These are phyloP conservation scores for Elymus sibiricus DNA, from an alignment of 176 grass and related monocot genomes.

Conservation along the genomic window DNA sequence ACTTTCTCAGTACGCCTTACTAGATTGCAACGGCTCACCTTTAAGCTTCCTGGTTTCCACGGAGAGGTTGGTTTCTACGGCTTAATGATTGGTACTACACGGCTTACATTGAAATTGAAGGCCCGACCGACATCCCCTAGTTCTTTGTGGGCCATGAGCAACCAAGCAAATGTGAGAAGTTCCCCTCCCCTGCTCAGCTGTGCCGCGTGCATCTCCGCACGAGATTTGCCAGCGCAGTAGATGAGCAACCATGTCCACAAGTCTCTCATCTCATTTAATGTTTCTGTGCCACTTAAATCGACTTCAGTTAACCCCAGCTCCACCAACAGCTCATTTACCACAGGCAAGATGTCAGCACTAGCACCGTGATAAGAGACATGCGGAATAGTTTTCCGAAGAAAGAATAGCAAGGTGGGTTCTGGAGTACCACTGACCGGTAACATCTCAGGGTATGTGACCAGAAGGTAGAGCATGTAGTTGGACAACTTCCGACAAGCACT, in stretches of 20 bases:
- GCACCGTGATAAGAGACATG: too few species aligned
- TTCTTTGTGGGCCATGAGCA: constrained; percentile 2
- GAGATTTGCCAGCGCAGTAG: not conserved
- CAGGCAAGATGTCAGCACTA: too few species aligned
- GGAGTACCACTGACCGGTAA: not conserved
- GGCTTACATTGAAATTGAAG: too few species aligned
- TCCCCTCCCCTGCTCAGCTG: not conserved
- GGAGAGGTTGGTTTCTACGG: too few species aligned
- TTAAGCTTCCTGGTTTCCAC: too few species aligned
- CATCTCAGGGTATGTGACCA: not conserved
- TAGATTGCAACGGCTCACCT: too few species aligned
- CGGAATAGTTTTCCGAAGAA: not conserved
- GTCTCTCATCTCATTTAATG: not conserved
- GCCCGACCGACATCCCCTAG: not conserved
- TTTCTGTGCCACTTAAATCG: rapidly evolving
- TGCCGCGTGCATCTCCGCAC: not conserved
- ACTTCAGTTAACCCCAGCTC: not conserved
- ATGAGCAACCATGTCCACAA: not conserved
- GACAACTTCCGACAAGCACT: not conserved
- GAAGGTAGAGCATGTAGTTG: not conserved
- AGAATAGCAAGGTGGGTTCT: not conserved
- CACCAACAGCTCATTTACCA: too few species aligned
- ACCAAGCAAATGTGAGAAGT: not conserved
- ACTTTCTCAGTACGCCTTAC: too few species aligned
- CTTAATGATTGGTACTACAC: too few species aligned